Evolutionary conservation across 768 basidiomycete species (phyloP), one percentile per base, ranked within the genome.

Genomic region (Tremella yokohamensis): DNA sequence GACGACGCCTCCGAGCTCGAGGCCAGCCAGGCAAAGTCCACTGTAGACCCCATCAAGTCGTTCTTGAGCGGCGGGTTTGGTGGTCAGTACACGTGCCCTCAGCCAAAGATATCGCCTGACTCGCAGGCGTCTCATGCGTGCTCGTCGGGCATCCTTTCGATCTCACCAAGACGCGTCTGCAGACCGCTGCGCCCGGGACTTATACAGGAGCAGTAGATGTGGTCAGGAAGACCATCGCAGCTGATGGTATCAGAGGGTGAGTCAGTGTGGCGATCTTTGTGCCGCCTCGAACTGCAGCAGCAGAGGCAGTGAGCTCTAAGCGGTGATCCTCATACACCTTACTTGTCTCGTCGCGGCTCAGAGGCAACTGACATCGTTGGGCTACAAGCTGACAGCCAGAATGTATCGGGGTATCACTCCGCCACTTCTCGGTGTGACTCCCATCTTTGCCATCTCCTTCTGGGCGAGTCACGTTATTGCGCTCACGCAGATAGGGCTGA

Each of bases 371-470:
- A 11, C 4, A 34, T 34, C 29, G 29, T 34, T 34, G 29, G 11
- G 6, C 29, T 4, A 11, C 4, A 34, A 6, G 29, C 29, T 34
- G 29, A 34, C 29, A 34, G n/a, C 20, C 59, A 78, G 77, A 47
- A 70, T 78, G 68, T 78, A 77, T 61, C 67, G 77, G 54, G 77
- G 77, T 37, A 90, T 97, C 79, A 87, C 93, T 2, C 92, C 93
- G 34, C 93, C 93, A 44, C 78, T 97, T 57, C 79, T 96, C 26
- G 91, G 94, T 25, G 90, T 99, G 25, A 98, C 96, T 3, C 96
- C 96, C 34, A 98, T 97, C 71, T 99, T 99, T 69, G 96, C 96
- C 2, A 80, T 98, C 26, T 94, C 91, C 2, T 98, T 99, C 81
- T 97, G 93, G 93, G 93, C 92, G 76, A 57, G 82, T 65, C n/a